Base-by-base conservation (phyloP, 2,329 filamentous ascomycete species). In the Colletotrichum karsti region DNA sequence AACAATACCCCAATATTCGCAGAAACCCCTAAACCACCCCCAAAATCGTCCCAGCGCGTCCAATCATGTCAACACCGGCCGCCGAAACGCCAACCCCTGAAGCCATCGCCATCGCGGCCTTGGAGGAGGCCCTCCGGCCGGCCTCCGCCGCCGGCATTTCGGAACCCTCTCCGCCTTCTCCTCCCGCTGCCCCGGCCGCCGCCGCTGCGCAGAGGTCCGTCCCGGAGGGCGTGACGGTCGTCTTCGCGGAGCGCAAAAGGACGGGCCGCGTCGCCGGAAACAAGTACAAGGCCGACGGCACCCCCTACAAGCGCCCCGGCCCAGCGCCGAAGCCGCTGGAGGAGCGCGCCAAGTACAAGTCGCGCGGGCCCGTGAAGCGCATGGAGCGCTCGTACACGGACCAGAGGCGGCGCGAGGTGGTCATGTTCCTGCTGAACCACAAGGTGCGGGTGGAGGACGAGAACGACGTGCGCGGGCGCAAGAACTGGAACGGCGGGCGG, bases 241-340 rank as follows among this genome's bases (percentile, higher is more conserved):
- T 65, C 55, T 60, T 37, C 22, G 35, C 62, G 18, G 54, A 60
- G 44, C 42, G 54, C n/a, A 51, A 41, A 26, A 15, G 61, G 13
- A 60, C 33, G n/a, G 54, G 54, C 13, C 58, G 20, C 37, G 5
- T 55, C 18, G 37, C 58, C 9, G 59, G 59, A 39, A 15, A 37
- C 30, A 57, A 30, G 22, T 56, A 56, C 53, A 63, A 64, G 13
- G 57, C 63, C n/a, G 48, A 66, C 39, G 63, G 48, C 57, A 55
- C 62, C 10, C 55, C 28, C 9, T 60, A 65, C 37, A 54, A 46
- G 9, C 18, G 56, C n/a, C 20, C 62, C 35, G 62, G 62, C 15
- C 55, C 55, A 22, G 5, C 55, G 46, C 55, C 55, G 7, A 44
- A 53, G 28, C 60, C 60, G 7, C 18, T 13, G n/a, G 51, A 39